Evolutionary conservation across 78 protist species (phyloP), one percentile per base, ranked within the genome.

Genomic region (Mantamonas sphyraenae): DNA sequence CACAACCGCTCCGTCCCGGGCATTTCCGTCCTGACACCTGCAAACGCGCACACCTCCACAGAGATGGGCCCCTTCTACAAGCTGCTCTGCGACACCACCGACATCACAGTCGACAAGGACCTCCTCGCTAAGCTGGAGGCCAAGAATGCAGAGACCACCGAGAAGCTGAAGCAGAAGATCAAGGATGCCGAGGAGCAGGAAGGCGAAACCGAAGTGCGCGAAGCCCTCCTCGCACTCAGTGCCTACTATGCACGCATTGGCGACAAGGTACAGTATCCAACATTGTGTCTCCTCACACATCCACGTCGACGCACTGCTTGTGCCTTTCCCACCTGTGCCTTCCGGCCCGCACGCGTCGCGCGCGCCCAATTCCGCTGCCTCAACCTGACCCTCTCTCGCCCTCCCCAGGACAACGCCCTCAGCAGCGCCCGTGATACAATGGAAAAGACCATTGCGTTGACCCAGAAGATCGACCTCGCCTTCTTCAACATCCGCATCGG

Each of bases 161-260:
- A 59, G 43, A 28, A 43, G 31, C 66, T 96, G 16, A 82, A 81
- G 31, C 90, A 63, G 1, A 69, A 74, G 45, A 59, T 96, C 40
- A 65, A 59, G 26, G 96, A 91, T 34, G 93, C 94, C 22, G 88
- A 83, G 38, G 84, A 87, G 83, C 87, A 89, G 75, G 73, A 69
- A 35, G 98, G 99, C 37, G 99, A 96, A 66, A 73, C 76, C 8
- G 99, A 96, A 61, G 83, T 93, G 19, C 87, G 99, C 63, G 97
- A 85, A 16, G 91, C 90, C 16, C 22, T 72, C 59, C 24, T 84
- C 34, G 90, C 81, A 0, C 74, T 76, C 63, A 83, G 96, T 2
- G 84, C 80, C 60, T 68, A 67, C 69, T 68, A 39, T 47, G 73
- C 84, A 40, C 30, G 85, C 42, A 96, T 87, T 33, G 97, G 95